Evolutionary conservation across 2,329 filamentous ascomycete species (phyloP).

Genomic region (Neoascochyta sp.): DNA sequence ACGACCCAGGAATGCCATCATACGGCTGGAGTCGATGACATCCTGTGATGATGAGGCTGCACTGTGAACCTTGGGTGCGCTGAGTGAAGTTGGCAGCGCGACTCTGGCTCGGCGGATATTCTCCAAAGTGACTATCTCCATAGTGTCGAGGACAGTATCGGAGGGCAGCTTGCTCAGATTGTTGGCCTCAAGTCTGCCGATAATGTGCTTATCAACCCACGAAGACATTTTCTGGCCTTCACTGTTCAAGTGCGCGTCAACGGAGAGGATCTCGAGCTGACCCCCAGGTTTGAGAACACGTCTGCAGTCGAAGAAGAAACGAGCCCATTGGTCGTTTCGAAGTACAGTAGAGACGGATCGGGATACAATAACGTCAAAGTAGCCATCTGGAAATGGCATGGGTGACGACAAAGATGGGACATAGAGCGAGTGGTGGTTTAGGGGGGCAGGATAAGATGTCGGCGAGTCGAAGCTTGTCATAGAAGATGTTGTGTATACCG

Average conservation of each 20-base stretch:
- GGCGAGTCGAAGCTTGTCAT: constrained; percentile 14
- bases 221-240: constrained; percentile 18
- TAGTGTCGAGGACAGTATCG: constrained; percentile 26
- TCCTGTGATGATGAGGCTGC: constrained; percentile 16
- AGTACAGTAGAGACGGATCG: constrained; percentile 21
- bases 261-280: constrained; percentile 23
- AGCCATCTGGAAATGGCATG: constrained; percentile 23
- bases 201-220: constrained; percentile 26
- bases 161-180: constrained; percentile 21
- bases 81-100: constrained; percentile 18
- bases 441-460: constrained; percentile 22
- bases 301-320: constrained; percentile 27
- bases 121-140: constrained; percentile 27
- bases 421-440: constrained; percentile 28
- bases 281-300: constrained; percentile 27
- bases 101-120: constrained; percentile 27
- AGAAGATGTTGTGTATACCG: constrained; percentile 24
- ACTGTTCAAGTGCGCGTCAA: constrained; percentile 24
- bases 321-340: constrained; percentile 27
- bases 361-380: constrained; percentile 26
- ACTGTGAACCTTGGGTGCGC: constrained; percentile 6
- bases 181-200: constrained; percentile 17
- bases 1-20: constrained; percentile 26
- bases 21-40: constrained; percentile 16
- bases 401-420: constrained; percentile 18